Evolutionary conservation across 768 basidiomycete species (phyloP), one percentile per base, ranked within the genome.

Genomic region (Boletus sp.): DNA sequence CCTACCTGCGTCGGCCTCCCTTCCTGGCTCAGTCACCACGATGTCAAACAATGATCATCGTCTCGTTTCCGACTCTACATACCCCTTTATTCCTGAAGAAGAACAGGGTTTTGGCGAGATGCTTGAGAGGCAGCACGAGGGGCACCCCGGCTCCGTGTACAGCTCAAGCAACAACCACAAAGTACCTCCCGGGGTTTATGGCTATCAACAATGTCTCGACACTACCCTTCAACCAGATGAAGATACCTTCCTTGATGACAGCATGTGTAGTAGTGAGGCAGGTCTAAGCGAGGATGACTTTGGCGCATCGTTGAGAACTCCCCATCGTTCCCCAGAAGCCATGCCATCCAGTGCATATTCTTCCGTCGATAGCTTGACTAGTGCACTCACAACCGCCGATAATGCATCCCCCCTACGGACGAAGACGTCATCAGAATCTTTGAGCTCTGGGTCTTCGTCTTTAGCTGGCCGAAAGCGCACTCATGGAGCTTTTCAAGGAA

Each of bases 101-200:
- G 60, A 57, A 30, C 79, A 81, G 85, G 84, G 72, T 87, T 88
- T 88, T 87, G 76, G 67, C 57, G 65, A 66, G 81, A 83, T 79
- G 85, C 84, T 87, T 84, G 78, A 75, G 82, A 79, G 72, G 67
- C 79, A 74, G 70, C 81, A 76, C 79, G 79, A 82, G 79, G 67
- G 69, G 67, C 77, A 80, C 77, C 78, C 82, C 77, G 75, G 79
- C 80, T 80, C 76, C 70, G 79, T 75, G 71, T 70, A 72, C 65
- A 74, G 71, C 82, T 78, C 75, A 82, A 84, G 85, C 84, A 83
- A 85, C 79, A 68, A 62, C 54, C 71, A 55, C 61, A 64, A 57
- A 49, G 59, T 55, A 51, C 50, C 56, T 47, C 45, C 60, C 37
- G 79, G 81, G 81, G 79, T 78, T 74, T 69, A 71, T 53, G 44